A percentile compares a stretch with the other conserved stretches of the same genome.
Conservation (phyloP, 805 yeast species). For the Ogataea thermomethanolica region DNA sequence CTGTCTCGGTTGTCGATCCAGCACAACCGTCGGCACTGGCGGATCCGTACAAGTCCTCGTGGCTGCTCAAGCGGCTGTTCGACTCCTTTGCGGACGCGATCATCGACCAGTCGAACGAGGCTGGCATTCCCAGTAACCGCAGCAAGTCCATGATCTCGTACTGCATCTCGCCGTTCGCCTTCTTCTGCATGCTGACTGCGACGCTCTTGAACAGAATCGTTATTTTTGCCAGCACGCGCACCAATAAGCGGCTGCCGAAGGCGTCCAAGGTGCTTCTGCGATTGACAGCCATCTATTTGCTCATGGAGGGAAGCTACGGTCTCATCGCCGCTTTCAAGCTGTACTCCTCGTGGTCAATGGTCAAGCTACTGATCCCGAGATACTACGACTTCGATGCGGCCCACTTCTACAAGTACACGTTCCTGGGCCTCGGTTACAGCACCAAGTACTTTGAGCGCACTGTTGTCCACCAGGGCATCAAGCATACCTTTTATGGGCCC, state of each 20-base stretch:
- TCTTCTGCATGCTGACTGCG: slow-evolving; percentile 55
- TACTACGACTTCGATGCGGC: slow-evolving; percentile 26
- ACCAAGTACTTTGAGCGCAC: slow-evolving; percentile 17
- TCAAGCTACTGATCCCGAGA: slow-evolving; percentile 14
- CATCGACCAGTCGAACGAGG: slow-evolving; percentile 30
- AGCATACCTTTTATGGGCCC: slow-evolving; percentile 35
- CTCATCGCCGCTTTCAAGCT: slow-evolving; percentile 32
- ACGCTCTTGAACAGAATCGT: slow-evolving; percentile 54
- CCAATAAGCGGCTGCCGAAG: slow-evolving; percentile 35
- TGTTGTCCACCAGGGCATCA: slow-evolving; percentile 12
- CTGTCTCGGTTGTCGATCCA: slow-evolving; percentile 17
- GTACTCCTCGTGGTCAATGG: slow-evolving; percentile 14
- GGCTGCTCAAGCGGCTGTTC: slow-evolving; percentile 24
- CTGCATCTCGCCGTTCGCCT: slow-evolving; percentile 47
- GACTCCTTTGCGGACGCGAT: slow-evolving; percentile 34
- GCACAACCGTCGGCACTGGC: slow-evolving; percentile 10
- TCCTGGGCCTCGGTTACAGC: slow-evolving; percentile 29
- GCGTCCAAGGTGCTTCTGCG: slow-evolving; percentile 36
- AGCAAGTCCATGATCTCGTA: slow-evolving; percentile 45
- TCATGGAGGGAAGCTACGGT: slow-evolving; percentile 36
- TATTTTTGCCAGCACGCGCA: slow-evolving; percentile 53
- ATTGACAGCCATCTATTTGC: slow-evolving; percentile 34
- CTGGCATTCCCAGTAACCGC: slow-evolving; percentile 29
- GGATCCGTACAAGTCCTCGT: slow-evolving; percentile 19
- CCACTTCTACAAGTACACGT: slow-evolving; percentile 23